Evolutionary conservation across 1,284 basidiomycete genomes (phyloP), one percentile per base, ranked within the genome.

Genomic region (Tilletia indica): DNA sequence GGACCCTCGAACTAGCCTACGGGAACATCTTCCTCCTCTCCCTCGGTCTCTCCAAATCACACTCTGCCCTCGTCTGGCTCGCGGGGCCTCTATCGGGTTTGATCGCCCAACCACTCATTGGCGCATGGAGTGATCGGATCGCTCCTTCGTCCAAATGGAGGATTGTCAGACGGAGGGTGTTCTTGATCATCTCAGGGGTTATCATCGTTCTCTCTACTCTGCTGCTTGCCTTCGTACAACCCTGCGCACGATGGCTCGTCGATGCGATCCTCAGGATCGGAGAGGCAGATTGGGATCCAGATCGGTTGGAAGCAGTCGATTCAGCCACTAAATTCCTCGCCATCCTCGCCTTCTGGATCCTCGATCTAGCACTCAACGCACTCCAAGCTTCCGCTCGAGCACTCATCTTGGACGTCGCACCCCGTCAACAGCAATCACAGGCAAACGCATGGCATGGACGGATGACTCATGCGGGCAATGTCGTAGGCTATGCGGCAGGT

Each of bases 391-490:
- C 94, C 2, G 86, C 96, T 25, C 88, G 95, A 47, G 97, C 97
- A 82, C 89, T 99, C 31, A 88, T 97, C 14, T 88, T 99, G 72
- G 96, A 99, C 83, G 87, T 94, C 63, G 90, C 93, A 0, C 94
- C 94, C 3, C 88, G 91, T 3, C 89, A 91, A 74, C 94, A 98
- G 85, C 89, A 97, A 47, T 94, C 91, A 75, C 88, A 90, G 16
- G 94, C 92, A 5, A 99, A 97, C 86, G 96, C 96, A n/a, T 99
- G 96, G 95, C 94, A 97, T 78, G 93, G 94, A 19, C 88, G 93
- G 19, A 82, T 82, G 80, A 78, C 78, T 25, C 79, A 81, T 34
- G 67, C 73, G 1, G 80, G 79, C 61, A 82, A 82, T 64, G 77
- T 83, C 2, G 66, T 82, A 2, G 82, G 81, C 34, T 83, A 83